These are phyloP conservation scores for Dothiorella sarmentorum DNA, from an alignment of 2,329 filamentous ascomycete species.

Conservation along the genomic window DNA sequence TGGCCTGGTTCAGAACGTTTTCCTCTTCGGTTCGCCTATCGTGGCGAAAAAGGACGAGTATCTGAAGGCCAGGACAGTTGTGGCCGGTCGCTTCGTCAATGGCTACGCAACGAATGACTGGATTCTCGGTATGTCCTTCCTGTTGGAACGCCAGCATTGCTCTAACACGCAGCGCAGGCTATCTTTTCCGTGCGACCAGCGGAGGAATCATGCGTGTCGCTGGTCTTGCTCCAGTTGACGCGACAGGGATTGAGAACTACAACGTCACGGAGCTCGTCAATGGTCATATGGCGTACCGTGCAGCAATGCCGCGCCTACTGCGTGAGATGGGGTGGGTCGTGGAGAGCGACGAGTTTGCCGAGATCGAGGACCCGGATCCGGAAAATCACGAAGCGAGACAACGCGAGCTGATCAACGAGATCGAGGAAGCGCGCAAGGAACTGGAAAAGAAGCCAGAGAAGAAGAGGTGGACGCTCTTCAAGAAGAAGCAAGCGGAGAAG, in stretches of 20 bases:
- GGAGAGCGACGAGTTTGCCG: conserved; percentile 87
- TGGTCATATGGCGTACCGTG: conserved; percentile 95
- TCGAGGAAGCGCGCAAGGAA: conserved; percentile 87
- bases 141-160: too few species aligned
- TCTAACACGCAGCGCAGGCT: too few species aligned
- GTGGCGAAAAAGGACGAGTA: conserved; percentile 93
- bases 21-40: conserved; percentile 87
- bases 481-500: conserved; percentile 75
- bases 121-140: too few species aligned
- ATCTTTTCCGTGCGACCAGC: conserved; percentile 90
- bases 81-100: conserved; percentile 90
- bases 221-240: conserved; percentile 73
- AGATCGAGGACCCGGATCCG: conserved; percentile 96
- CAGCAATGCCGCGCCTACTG: conserved; percentile 83
- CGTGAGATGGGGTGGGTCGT: conserved; percentile 88
- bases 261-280: conserved; percentile 81
- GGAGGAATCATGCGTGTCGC: conserved; percentile 88
- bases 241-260: conserved; percentile 84
- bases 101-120: conserved; percentile 94
- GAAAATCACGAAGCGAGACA: conserved; percentile 87
- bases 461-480: conserved; percentile 69
- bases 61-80: conserved; percentile 72
- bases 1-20: conserved; percentile 90
- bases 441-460: conserved; percentile 76
- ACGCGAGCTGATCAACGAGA: conserved; percentile 90